Evolutionary conservation across 2,329 filamentous ascomycete genomes (phyloP).

Genomic region (Aureobasidium sp.): DNA sequence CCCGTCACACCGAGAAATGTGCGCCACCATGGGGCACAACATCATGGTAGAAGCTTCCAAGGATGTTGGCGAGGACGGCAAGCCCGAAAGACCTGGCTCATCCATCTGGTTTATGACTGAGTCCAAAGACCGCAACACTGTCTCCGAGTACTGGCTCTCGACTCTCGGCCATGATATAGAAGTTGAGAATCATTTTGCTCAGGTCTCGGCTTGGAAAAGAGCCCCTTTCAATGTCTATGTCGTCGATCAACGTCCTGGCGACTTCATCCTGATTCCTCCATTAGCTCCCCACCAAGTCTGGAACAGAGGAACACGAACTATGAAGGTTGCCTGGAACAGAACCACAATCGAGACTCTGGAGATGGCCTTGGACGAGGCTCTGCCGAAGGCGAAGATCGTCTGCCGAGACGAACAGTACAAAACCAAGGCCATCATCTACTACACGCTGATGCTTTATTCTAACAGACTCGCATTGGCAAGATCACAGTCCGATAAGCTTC

Average conservation of each 20-base stretch:
- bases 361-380: conserved; percentile 74
- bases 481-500: conserved; percentile 38
- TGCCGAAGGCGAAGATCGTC: conserved; percentile 82
- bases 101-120: conserved; percentile 99
- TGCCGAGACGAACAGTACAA: conserved; percentile 98
- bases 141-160: conserved; percentile 89
- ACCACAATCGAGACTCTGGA: conserved; percentile 88
- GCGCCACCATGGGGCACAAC: conserved; percentile 89
- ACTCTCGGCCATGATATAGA: conserved; percentile 94
- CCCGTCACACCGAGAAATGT: conserved; percentile 94
- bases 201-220: conserved; percentile 90
- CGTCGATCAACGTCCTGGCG: conserved; percentile 81
- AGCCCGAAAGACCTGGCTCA: conserved; percentile 67
- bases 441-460: conserved; percentile 73
- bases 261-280: conserved; percentile 89
- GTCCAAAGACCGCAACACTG: conserved; percentile 80
- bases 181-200: conserved; percentile 93
- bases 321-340: conserved; percentile 97
- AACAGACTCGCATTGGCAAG: conserved; percentile 52
- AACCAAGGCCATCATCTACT: conserved; percentile 93
- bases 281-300: conserved; percentile 95
- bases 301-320: conserved; percentile 91
- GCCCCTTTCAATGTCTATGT: conserved; percentile 90
- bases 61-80: conserved; percentile 57
- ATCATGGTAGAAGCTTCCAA: conserved; percentile 92